Evolutionary conservation across 768 basidiomycete species (phyloP), one percentile per base, ranked within the genome.

Genomic region (Russula compacta): DNA sequence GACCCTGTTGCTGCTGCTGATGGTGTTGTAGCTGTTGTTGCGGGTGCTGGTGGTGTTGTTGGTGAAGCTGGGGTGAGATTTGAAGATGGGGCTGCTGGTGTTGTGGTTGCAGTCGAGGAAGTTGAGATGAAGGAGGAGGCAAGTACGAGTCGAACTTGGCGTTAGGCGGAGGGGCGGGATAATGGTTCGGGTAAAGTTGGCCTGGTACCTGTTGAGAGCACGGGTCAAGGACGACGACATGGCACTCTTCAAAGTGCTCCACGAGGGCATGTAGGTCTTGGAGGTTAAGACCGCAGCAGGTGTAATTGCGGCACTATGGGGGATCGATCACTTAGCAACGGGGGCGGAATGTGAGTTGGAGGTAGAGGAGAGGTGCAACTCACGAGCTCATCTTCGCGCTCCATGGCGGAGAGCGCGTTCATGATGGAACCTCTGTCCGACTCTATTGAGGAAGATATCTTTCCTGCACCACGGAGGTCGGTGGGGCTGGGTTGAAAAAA

Each of bases 201-300:
- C 19, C 53, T 1, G 66, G 39, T 42, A 46, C 52, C n/a, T 66
- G 66, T 15, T 68, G 70, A 4, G 71, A 71, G 38, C 71, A 74
- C n/a, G 77, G 73, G 64, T 80, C 77, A 46, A 86, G 71, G 60
- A 92, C 83, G 69, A 89, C 80, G 70, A 95, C 88, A 71, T 95
- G 93, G 50, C 85, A 84, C 61, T 92, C 87, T 69, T 95, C 93
- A 66, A 95, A 94, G 70, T 95, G 93, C 72, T 95, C 91, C 3
- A 95, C 81, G 11, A 95, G 84, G 3, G 90, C 87, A 63, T 90
- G 87, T 0, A 90, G 79, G 67, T 90, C 87, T 36, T 80, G 78
- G 17, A 92, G 79, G 64, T 85, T 81, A 53, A 88, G 75, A 10
- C 92, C 92, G 70, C 93, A 97, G 74, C 94, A 97, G 1, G 85